These are phyloP conservation scores for Microstroma glucosiphilum DNA, from an alignment of 1,284 basidiomycete species.

Conservation along the genomic window DNA sequence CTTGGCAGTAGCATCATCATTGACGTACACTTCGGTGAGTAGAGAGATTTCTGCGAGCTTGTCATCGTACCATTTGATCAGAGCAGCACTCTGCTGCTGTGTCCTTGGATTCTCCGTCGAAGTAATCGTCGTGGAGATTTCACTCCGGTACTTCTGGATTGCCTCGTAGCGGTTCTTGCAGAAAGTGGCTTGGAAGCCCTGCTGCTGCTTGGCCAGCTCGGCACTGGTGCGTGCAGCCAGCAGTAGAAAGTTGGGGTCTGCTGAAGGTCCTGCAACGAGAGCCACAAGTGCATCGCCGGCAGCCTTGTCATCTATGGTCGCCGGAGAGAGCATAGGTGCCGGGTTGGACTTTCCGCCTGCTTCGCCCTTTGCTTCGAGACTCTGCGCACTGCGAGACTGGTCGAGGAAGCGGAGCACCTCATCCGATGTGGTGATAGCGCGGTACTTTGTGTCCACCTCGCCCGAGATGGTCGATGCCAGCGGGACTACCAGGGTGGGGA, in stretches of 20 bases:
- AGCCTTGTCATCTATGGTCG: slow-evolving; percentile 66
- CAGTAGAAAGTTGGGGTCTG: slow-evolving; percentile 55
- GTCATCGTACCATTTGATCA: slow-evolving; percentile 51
- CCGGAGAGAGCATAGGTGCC: slow-evolving; percentile 69
- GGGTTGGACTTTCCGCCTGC: slow-evolving; percentile 63
- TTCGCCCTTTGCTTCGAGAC: slow-evolving; percentile 62
- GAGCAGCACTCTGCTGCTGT: slow-evolving; percentile 53
- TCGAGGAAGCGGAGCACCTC: slow-evolving; percentile 73
- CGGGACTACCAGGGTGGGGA: slow-evolving; percentile 77
- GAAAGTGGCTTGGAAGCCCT: slow-evolving; percentile 50
- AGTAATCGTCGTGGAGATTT: slow-evolving; percentile 58
- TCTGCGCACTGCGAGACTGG: slow-evolving; percentile 54
- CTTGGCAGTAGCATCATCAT: slow-evolving; percentile 9
- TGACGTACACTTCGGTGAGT: slow-evolving; percentile 49
- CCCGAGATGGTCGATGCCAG: slow-evolving; percentile 64
- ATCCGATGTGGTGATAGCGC: slow-evolving; percentile 72
- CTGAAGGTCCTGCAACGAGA: slow-evolving; percentile 57
- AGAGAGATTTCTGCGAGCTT: slow-evolving; percentile 50
- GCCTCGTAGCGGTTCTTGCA: slow-evolving; percentile 57
- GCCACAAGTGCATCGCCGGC: slow-evolving; percentile 61
- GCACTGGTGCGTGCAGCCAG: slow-evolving; percentile 46
- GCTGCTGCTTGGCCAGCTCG: slow-evolving; percentile 32
- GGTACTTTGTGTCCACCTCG: slow-evolving; percentile 71
- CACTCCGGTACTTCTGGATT: slow-evolving; percentile 58
- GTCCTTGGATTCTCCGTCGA: slow-evolving; percentile 54